Conservation (phyloP, 345 rosid species). For the Microthlaspi erraticum region DNA sequence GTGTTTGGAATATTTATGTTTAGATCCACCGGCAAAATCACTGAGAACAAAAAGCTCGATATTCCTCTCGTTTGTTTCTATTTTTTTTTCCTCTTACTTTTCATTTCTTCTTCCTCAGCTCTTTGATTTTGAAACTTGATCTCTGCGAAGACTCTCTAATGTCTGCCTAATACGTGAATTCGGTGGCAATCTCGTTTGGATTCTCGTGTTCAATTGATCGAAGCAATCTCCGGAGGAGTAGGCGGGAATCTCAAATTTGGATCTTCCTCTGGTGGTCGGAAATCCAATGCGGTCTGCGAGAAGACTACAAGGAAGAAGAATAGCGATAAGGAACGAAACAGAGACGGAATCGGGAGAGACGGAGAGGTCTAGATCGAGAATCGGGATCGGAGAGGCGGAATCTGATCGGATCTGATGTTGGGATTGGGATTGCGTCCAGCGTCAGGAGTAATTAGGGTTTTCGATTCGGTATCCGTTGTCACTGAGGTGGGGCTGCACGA, state of each 20-base stretch:
- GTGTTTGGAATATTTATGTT: constrained; percentile 21
- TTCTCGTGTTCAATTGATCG: constrained; percentile 24
- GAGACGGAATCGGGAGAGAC: constrained; percentile 37
- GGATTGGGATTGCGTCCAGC: constrained; percentile 49
- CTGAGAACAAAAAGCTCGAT: constrained; percentile 39
- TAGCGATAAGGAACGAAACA: constrained; percentile 14
- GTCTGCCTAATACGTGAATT: constrained; percentile 31
- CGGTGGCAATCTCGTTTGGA: constrained; percentile 27
- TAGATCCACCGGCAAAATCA: constrained; percentile 49
- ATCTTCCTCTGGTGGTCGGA: constrained; percentile 28
- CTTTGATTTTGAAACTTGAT: constrained; percentile 38
- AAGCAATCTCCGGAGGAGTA: constrained; percentile 28
- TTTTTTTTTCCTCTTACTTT: neutral
- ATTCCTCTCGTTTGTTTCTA: constrained; percentile 32
- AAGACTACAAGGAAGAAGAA: constrained; percentile 48
- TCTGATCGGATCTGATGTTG: constrained; percentile 82
- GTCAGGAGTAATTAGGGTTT: constrained; percentile 45
- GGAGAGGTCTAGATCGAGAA: constrained; percentile 39
- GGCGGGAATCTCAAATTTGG: constrained; percentile 43
- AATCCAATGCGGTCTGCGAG: constrained; percentile 74
- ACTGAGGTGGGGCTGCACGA: constrained; percentile 70
- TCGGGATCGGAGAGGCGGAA: constrained; percentile 41
- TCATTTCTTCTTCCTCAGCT: constrained; percentile 27
- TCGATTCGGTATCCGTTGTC: constrained; percentile 17
- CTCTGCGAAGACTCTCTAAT: constrained; percentile 18